These are phyloP conservation scores for Sesbania bispinosa DNA, from an alignment of 306 rosid genomes.

Conservation along the genomic window DNA sequence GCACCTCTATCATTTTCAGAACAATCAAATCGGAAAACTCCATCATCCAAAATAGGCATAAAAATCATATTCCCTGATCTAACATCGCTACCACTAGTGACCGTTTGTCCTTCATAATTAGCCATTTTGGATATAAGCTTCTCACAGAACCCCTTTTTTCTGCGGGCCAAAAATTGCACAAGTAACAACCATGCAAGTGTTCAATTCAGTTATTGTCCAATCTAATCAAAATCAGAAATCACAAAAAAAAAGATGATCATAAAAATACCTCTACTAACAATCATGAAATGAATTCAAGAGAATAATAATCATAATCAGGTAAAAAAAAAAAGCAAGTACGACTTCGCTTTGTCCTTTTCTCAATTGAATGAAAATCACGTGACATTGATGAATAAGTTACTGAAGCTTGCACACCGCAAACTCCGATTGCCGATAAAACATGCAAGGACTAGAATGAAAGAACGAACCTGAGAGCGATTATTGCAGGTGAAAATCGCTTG, in stretches of 20 bases:
- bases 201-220: background rate
- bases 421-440: background rate
- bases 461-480: slow-evolving; percentile 29
- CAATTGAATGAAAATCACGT: background rate
- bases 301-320: background rate
- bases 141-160: slow-evolving; percentile 41
- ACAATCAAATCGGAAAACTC: slow-evolving; percentile 88
- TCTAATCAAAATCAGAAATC: background rate
- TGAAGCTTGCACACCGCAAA: background rate
- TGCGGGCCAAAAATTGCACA: slow-evolving; percentile 29
- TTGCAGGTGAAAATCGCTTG: background rate
- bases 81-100: slow-evolving; percentile 31
- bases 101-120: slow-evolving; percentile 28
- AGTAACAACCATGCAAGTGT: background rate
- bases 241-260: background rate
- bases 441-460: background rate
- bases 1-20: slow-evolving; percentile 57
- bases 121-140: slow-evolving; percentile 53
- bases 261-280: background rate
- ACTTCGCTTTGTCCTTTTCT: background rate
- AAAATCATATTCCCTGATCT: slow-evolving; percentile 64
- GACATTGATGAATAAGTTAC: background rate
- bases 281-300: background rate
- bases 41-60: slow-evolving; percentile 70
- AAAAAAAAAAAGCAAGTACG: background rate